Evolutionary conservation across 2,329 filamentous ascomycete species (phyloP).

Genomic region (Neonectria sp.): DNA sequence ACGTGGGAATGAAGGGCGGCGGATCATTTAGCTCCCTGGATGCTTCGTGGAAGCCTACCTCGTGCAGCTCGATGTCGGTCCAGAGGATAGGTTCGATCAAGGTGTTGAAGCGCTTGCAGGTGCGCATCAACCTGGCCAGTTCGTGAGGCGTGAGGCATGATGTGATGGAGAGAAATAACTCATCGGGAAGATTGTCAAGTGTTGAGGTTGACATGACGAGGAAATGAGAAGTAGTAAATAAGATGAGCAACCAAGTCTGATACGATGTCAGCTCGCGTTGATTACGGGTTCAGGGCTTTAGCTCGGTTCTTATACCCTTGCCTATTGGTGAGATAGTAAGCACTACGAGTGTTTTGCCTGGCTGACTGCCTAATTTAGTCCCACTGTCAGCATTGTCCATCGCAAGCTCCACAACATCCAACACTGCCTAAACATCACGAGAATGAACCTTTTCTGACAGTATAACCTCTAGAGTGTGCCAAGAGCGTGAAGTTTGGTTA

Average conservation of each 20-base stretch:
- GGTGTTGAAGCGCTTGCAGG: conserved; percentile 21
- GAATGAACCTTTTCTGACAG: too few relatives aligned
- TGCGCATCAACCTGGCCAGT: neutral
- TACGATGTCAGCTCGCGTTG: neutral
- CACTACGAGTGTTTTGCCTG: neutral
- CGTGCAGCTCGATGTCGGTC: conserved; percentile 36
- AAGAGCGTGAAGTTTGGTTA: too few relatives aligned
- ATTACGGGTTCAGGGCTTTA: neutral
- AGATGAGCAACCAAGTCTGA: neutral
- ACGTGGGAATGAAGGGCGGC: conserved; percentile 10
- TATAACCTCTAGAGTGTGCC: too few relatives aligned
- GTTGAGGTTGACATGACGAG: neutral
- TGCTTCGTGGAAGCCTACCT: conserved; percentile 26
- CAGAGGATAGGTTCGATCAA: conserved; percentile 29
- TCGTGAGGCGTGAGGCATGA: neutral
- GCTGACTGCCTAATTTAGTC: too few relatives aligned
- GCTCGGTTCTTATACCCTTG: neutral
- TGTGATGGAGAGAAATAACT: conserved; percentile 20
- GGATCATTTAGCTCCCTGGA: neutral
- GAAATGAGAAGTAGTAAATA: neutral
- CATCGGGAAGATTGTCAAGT: neutral
- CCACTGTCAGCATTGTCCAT: too few relatives aligned
- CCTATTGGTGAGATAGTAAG: neutral
- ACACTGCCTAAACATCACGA: too few relatives aligned
- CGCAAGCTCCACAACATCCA: too few relatives aligned